Evolutionary conservation across 2,329 filamentous ascomycete genomes (phyloP).

Genomic region (Penicillium sp.): DNA sequence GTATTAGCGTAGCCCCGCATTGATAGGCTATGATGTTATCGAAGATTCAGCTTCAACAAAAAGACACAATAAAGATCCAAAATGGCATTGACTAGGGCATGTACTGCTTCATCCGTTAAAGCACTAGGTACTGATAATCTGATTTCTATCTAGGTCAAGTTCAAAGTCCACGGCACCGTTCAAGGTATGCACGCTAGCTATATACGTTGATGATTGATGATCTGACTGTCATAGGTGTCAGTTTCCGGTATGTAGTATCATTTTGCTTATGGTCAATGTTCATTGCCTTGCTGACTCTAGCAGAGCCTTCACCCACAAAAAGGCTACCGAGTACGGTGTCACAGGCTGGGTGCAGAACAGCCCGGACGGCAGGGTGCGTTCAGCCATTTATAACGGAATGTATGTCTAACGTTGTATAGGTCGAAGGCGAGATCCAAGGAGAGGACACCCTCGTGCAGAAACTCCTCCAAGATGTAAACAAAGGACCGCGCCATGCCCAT

Average conservation of each 20-base stretch:
- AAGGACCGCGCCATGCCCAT: constrained; percentile 66
- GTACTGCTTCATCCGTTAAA: neutral
- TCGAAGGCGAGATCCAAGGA: constrained; percentile 86
- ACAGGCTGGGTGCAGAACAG: constrained; percentile 50
- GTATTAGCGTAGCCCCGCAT: neutral
- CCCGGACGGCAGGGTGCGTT: constrained; percentile 38
- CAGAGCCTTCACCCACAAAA: constrained; percentile 41
- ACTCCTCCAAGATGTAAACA: constrained; percentile 70
- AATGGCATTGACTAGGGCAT: constrained; percentile 14
- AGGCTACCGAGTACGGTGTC: constrained; percentile 40
- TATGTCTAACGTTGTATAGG: constrained; percentile 49
- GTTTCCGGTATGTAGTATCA: constrained; percentile 40
- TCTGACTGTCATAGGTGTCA: constrained; percentile 36
- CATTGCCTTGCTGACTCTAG: neutral
- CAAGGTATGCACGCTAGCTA: constrained; percentile 53
- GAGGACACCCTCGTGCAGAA: constrained; percentile 59
- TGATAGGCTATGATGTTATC: too few relatives aligned
- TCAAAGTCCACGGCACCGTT: constrained; percentile 61
- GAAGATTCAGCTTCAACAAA: neutral
- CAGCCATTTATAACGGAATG: too few relatives aligned
- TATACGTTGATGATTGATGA: neutral
- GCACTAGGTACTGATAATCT: neutral
- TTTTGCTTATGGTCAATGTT: neutral
- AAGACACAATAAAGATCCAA: neutral
- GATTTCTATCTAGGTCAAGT: constrained; percentile 28